Percentiles rank a stretch among this genome's conserved stretches.
Conservation (phyloP, 2,329 filamentous ascomycete genomes). For the Fusarium robinianum region DNA sequence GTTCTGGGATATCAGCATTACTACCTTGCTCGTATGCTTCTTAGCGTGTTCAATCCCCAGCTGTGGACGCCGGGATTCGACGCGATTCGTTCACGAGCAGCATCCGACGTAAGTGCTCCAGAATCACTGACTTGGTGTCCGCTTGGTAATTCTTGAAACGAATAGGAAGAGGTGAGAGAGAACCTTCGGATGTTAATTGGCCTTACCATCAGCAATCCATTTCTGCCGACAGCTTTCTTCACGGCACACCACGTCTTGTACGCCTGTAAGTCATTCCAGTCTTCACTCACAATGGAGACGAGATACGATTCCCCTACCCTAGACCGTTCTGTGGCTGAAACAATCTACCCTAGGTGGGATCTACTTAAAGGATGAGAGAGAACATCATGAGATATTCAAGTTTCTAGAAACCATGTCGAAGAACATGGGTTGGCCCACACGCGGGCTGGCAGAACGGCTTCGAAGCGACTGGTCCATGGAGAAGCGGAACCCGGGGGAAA, state of each 20-base stretch:
- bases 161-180: constrained; percentile 28
- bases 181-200: constrained; percentile 34
- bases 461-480: constrained; percentile 17
- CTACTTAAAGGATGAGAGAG: constrained; percentile 15
- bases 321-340: neutral
- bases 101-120: constrained; percentile 23
- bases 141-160: neutral
- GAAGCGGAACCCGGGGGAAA: constrained; percentile 10
- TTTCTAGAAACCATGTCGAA: constrained; percentile 21
- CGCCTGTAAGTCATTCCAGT: constrained; percentile 26
- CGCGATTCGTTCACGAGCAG: constrained; percentile 24
- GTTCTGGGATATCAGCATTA: constrained; percentile 48
- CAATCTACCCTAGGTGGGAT: constrained; percentile 15
- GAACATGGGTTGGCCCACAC: constrained; percentile 23
- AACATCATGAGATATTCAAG: constrained; percentile 16
- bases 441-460: constrained; percentile 15
- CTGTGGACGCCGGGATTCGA: constrained; percentile 32
- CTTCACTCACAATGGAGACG: too few relatives aligned
- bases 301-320: neutral
- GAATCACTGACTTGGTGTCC: neutral
- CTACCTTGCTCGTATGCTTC: constrained; percentile 46
- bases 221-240: constrained; percentile 32
- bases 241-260: constrained; percentile 36
- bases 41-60: constrained; percentile 45
- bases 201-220: constrained; percentile 35